A percentile compares a stretch with the other conserved stretches of the same genome.
Conservation (phyloP, 331 rosid genomes). For the Telfairia occidentalis region DNA sequence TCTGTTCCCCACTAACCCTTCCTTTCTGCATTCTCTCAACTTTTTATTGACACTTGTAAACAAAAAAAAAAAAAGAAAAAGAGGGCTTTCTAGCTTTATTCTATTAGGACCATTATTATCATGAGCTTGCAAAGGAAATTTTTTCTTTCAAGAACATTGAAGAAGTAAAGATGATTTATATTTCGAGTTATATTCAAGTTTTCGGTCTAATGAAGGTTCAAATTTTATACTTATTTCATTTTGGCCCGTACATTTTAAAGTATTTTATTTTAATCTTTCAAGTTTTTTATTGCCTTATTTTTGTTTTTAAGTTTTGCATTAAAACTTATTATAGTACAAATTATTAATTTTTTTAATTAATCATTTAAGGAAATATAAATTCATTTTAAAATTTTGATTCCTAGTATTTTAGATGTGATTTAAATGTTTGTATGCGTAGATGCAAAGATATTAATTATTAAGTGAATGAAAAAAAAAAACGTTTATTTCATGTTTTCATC, state of each 20-base stretch:
- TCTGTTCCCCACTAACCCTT: conserved; percentile 4
- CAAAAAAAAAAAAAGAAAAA: too few species aligned
- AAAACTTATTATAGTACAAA: not conserved
- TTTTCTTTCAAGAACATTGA: too few species aligned
- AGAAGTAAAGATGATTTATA: too few species aligned
- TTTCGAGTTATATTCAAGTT: too few species aligned
- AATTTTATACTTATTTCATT: not conserved
- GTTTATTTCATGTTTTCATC: too few species aligned
- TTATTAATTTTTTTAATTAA: not conserved
- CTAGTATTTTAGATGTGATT: not conserved
- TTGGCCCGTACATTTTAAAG: not conserved
- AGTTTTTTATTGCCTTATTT: not conserved
- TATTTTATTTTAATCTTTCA: not conserved
- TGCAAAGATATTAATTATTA: too few species aligned
- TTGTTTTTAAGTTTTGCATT: not conserved
- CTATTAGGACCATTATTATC: not conserved
- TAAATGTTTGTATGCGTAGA: too few species aligned
- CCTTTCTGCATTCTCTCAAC: not conserved
- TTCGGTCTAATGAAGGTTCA: too few species aligned
- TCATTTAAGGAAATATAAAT: not conserved
- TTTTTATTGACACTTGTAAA: not conserved
- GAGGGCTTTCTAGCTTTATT: not conserved
- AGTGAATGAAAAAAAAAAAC: too few species aligned
- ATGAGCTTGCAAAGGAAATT: too few species aligned
- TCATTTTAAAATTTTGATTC: not conserved